These are phyloP conservation scores for Saturnispora dispora DNA, from an alignment of 805 yeast species.

Conservation along the genomic window DNA sequence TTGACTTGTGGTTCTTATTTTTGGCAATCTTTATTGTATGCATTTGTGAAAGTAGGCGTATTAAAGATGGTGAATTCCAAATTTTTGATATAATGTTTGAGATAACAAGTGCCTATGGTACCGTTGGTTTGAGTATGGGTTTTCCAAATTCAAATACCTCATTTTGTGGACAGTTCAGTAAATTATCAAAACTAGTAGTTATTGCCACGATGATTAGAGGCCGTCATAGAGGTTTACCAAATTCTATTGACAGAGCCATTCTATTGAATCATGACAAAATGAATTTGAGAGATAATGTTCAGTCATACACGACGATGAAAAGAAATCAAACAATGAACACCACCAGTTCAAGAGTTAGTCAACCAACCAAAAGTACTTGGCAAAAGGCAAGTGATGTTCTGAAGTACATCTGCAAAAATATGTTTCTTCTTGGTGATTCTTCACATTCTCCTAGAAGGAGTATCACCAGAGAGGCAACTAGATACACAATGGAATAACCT, in stretches of 20 bases:
- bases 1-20: conserved; percentile 90
- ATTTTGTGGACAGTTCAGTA: conserved; percentile 61
- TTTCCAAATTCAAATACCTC: conserved; percentile 62
- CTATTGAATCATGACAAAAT: conserved; percentile 67
- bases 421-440: conserved; percentile 1
- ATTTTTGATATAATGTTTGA: conserved; percentile 77
- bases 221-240: conserved; percentile 93
- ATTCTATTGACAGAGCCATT: conserved; percentile 87
- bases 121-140: conserved; percentile 89
- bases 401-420: conserved; percentile 2
- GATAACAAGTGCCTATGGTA: conserved; percentile 90
- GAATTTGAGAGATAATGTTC: conserved; percentile 51
- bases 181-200: conserved; percentile 72
- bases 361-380: background rate
- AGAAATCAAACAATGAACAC: conserved; percentile 20
- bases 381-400: background rate
- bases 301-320: conserved; percentile 37
- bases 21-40: conserved; percentile 80
- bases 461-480: conserved; percentile 5
- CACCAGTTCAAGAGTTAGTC: background rate
- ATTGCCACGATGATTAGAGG: conserved; percentile 91
- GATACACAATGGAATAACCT: background rate
- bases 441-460: conserved; percentile 3
- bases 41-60: conserved; percentile 67
- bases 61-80: conserved; percentile 45